Base-by-base conservation (phyloP, 106 monocot genomes). In the Phalaenopsis aphrodite region DNA sequence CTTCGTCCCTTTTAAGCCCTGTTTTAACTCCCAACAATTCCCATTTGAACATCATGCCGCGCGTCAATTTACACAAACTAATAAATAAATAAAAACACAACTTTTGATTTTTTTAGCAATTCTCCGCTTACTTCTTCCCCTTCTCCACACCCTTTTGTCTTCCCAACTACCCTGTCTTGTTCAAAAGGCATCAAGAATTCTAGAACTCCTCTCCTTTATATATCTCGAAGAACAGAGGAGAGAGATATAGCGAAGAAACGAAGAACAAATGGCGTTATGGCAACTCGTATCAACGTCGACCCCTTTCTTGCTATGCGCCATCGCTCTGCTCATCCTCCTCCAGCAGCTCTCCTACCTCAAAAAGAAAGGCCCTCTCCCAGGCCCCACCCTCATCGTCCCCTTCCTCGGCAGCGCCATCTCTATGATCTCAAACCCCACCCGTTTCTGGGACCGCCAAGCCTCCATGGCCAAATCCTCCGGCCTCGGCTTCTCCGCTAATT, bases 291-390 rank as follows among this genome's bases (percentile, higher is more conserved):
- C 49, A 19, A 45, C 76, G 30, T 24, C 76, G 49, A 48, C 10
- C 48, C 76, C 76, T 30, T 49, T 42, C 79, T 17, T 83, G 55
- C 55, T 89, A 21, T 78, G 80, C 77, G 1, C 55, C n/a, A 39
- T 83, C 23, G 72, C 77, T 5, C 78, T 94, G 48, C 78, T 90
- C 55, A 16, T 92, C 39, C 78, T 88, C 6, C 39, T 67, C 21
- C 89, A 94, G 80, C 97, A 98, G 55, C 85, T 92, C 49, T 89
- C 89, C 74, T 98, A 98, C 77, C 82, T 91, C 18, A 81, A 83
- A 24, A 98, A 90, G 88, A 94, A 94, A 73, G 90, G 97, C 0
- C 81, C 90, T 4, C 84, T 92, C 49, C 81, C 97, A 0, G 97
- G 97, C 5, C 94, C 97, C 30, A 39, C 76, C 41, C 36, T 94